Conservation (phyloP, 169 alveolate species). For the Cryptosporidium canis region DNA sequence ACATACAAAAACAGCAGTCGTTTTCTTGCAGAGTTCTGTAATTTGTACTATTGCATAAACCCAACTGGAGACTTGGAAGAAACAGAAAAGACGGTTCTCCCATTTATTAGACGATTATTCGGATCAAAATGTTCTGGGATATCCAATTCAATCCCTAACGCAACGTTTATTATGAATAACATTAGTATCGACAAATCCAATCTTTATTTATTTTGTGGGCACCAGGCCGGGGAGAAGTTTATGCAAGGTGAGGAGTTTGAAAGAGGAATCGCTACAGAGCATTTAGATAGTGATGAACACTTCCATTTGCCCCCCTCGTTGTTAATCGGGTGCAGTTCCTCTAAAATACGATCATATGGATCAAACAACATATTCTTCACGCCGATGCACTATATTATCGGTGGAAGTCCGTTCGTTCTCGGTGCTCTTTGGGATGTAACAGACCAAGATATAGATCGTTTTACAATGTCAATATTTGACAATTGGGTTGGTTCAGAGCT, state of each 20-base stretch:
- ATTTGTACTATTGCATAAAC: slow-evolving; percentile 40
- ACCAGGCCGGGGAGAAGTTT: slow-evolving; percentile 67
- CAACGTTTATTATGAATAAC: slow-evolving; percentile 8
- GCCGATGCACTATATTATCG: slow-evolving; percentile 54
- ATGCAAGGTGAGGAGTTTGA: slow-evolving; percentile 46
- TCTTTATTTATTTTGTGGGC: slow-evolving; percentile 66
- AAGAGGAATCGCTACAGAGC: slow-evolving; percentile 12
- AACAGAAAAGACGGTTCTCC: slow-evolving; percentile 31
- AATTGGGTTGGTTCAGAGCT: slow-evolving; percentile 34
- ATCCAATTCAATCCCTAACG: slow-evolving; percentile 24
- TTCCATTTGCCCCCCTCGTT: slow-evolving; percentile 54
- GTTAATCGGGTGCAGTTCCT: slow-evolving; percentile 69
- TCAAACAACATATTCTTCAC: slow-evolving; percentile 27
- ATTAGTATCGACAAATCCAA: neutral
- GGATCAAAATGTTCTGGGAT: slow-evolving; percentile 31
- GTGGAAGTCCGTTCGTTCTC: slow-evolving; percentile 68
- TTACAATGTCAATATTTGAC: slow-evolving; percentile 65
- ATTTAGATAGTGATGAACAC: neutral
- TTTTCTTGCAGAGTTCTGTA: slow-evolving; percentile 6
- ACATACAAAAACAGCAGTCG: neutral
- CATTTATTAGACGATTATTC: neutral
- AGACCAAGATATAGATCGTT: slow-evolving; percentile 69
- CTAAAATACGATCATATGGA: slow-evolving; percentile 62
- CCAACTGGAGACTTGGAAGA: slow-evolving; percentile 62
- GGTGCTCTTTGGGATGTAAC: slow-evolving; percentile 73